Percentiles rank a stretch among this genome's conserved stretches.
Conservation (phyloP, 371 early-diverging fungal genomes). For the Capillidium heterosporum region DNA sequence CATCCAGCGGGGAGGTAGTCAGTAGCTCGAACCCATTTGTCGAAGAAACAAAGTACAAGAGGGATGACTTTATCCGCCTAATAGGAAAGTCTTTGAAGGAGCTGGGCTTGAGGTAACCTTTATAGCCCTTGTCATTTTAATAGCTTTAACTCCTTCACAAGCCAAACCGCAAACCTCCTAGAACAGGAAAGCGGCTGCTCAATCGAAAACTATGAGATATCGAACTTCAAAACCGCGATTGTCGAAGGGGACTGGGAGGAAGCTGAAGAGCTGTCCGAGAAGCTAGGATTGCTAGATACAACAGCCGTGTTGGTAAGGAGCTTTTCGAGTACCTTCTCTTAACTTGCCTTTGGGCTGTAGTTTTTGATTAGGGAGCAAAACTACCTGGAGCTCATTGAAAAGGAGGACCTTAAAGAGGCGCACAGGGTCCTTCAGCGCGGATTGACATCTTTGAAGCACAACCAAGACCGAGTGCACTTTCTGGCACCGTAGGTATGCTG, state of each 20-base stretch:
- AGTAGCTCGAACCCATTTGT: too few relatives aligned
- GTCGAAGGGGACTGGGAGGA: conserved; percentile 52
- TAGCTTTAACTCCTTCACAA: too few relatives aligned
- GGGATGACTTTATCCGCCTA: conserved; percentile 55
- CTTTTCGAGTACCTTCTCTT: not conserved
- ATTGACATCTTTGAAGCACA: conserved; percentile 42
- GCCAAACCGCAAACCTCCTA: conserved; percentile 29
- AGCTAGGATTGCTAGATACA: conserved; percentile 18
- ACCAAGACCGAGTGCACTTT: conserved; percentile 33
- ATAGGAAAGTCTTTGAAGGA: conserved; percentile 69
- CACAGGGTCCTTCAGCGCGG: conserved; percentile 49
- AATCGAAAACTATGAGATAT: conserved; percentile 38
- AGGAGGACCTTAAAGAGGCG: conserved; percentile 33
- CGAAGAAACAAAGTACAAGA: too few relatives aligned
- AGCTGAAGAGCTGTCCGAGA: conserved; percentile 29
- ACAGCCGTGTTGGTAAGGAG: conserved; percentile 11
- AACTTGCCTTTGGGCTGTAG: conserved; percentile 3
- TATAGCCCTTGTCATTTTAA: too few relatives aligned
- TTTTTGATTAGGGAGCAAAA: conserved; percentile 64
- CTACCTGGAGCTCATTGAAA: conserved; percentile 60
- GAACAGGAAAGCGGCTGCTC: conserved; percentile 51
- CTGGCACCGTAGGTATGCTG: conserved; percentile 14
- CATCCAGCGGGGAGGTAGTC: conserved; percentile 9
- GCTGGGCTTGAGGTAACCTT: conserved; percentile 58
- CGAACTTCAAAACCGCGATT: conserved; percentile 37